Evolutionary conservation across 1,284 basidiomycete genomes (phyloP).

Genomic region (Microbotryum intermedium): DNA sequence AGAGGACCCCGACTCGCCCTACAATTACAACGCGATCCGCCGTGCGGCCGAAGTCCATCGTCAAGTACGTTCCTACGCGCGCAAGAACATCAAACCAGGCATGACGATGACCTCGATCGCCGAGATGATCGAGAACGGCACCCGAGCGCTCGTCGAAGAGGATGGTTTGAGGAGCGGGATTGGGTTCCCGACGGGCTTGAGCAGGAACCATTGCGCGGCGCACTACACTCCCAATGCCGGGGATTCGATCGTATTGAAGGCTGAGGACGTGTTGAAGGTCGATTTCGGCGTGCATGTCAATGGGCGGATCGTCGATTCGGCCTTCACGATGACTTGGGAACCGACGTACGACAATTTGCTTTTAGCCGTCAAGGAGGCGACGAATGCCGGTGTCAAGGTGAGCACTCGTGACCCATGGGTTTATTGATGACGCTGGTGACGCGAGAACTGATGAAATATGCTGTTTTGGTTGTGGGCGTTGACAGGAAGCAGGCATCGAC

Average conservation of each 20-base stretch:
- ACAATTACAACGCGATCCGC: conserved; percentile 73
- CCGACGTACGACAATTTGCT: conserved; percentile 82
- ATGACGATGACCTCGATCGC: conserved; percentile 94
- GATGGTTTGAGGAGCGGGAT: conserved; percentile 76
- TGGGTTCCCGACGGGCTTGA: conserved; percentile 95
- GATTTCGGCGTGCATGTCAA: conserved; percentile 96
- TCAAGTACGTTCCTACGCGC: conserved; percentile 74
- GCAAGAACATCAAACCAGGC: conserved; percentile 77
- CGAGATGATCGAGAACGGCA: conserved; percentile 85
- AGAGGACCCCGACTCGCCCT: conserved; percentile 55
- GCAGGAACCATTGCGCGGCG: conserved; percentile 87
- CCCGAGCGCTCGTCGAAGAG: conserved; percentile 82
- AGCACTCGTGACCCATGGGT: conserved; percentile 20
- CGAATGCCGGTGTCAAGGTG: conserved; percentile 78
- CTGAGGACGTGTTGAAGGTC: conserved; percentile 87
- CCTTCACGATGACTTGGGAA: conserved; percentile 86
- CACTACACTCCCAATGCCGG: conserved; percentile 96
- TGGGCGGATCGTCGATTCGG: conserved; percentile 88
- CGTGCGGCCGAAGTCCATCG: conserved; percentile 93
- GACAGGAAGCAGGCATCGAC: conserved; percentile 90
- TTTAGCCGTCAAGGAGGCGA: conserved; percentile 87
- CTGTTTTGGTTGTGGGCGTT: neutral
- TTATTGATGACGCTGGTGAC: neutral
- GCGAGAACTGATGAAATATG: neutral
- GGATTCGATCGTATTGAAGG: conserved; percentile 73